Percentiles rank a stretch among this genome's conserved stretches.
Conservation (phyloP, 257 asterid genomes). For the Fraxinus quadrangulata region DNA sequence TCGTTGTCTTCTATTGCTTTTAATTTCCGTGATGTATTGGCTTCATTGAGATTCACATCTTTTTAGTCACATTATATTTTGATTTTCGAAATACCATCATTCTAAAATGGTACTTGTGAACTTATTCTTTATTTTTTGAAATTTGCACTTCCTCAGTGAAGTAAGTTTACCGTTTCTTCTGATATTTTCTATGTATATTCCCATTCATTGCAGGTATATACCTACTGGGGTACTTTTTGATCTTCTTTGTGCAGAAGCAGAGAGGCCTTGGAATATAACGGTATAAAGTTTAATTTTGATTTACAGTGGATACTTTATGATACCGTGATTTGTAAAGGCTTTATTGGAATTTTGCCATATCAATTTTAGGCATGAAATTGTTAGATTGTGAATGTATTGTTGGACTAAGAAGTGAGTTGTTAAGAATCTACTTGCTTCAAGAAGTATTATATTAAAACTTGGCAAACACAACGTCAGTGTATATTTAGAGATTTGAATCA, state of each 20-base stretch:
- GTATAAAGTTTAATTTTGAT: constrained; percentile 38
- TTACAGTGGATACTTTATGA: constrained; percentile 21
- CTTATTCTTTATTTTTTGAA: background rate
- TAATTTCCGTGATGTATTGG: constrained; percentile 2
- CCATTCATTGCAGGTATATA: constrained; percentile 62
- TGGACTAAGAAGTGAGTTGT: constrained; percentile 17
- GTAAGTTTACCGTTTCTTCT: constrained; percentile 20
- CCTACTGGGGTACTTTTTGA: constrained; percentile 96
- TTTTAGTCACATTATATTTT: background rate
- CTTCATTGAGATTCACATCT: constrained; percentile 8
- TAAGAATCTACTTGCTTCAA: constrained; percentile 1
- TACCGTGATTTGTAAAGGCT: background rate
- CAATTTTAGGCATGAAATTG: constrained; percentile 10
- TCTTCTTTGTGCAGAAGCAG: constrained; percentile 93
- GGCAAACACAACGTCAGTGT: background rate
- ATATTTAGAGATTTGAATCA: background rate
- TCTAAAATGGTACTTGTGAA: background rate
- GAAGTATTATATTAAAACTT: constrained; percentile 5
- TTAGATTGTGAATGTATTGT: constrained; percentile 2
- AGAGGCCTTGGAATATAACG: constrained; percentile 96
- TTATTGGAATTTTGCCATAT: constrained; percentile 22
- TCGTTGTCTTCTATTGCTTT: constrained; percentile 5
- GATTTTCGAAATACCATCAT: background rate
- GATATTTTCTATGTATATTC: constrained; percentile 29
- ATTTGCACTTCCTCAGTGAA: background rate